phyloP scores from a whole-genome alignment of 164 flowering plant genomes.

The Cinnamomum chago region DNA sequence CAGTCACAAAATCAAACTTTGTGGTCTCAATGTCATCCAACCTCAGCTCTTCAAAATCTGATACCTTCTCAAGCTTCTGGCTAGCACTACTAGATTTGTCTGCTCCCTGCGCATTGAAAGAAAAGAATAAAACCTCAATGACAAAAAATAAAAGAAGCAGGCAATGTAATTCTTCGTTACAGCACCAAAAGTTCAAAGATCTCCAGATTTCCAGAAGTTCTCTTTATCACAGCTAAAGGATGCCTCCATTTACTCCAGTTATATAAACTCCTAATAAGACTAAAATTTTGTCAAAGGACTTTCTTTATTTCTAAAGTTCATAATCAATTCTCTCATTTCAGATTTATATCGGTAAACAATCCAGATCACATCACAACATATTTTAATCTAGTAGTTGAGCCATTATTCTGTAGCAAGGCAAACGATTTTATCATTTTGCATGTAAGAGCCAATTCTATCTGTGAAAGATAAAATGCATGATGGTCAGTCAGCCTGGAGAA shows the following conservation, averaged over 20 bases:
- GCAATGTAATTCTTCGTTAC: not conserved
- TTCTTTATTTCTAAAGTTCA: not conserved
- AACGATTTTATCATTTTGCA: too few species aligned
- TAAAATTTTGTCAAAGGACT: not conserved
- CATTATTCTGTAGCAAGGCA: too few species aligned
- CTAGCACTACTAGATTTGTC: slow-evolving; percentile 15
- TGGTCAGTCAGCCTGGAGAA: too few species aligned
- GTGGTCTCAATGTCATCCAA: slow-evolving; percentile 51
- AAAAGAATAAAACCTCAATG: not conserved
- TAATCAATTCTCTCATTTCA: not conserved
- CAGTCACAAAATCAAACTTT: slow-evolving; percentile 28
- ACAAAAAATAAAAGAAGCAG: too few species aligned
- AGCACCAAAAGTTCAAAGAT: not conserved
- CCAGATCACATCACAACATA: too few species aligned
- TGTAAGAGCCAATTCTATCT: too few species aligned
- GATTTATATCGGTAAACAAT: too few species aligned
- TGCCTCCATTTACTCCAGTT: not conserved
- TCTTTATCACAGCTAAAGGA: not conserved
- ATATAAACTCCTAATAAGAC: not conserved
- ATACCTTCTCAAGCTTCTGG: slow-evolving; percentile 35
- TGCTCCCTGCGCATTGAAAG: slow-evolving; percentile 26
- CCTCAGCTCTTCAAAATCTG: slow-evolving; percentile 49
- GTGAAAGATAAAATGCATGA: too few species aligned
- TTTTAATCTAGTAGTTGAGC: too few species aligned
- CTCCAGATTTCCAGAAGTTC: not conserved